Base-by-base conservation (phyloP, 768 basidiomycete genomes). In the Porpolomopsis calyptriformis region DNA sequence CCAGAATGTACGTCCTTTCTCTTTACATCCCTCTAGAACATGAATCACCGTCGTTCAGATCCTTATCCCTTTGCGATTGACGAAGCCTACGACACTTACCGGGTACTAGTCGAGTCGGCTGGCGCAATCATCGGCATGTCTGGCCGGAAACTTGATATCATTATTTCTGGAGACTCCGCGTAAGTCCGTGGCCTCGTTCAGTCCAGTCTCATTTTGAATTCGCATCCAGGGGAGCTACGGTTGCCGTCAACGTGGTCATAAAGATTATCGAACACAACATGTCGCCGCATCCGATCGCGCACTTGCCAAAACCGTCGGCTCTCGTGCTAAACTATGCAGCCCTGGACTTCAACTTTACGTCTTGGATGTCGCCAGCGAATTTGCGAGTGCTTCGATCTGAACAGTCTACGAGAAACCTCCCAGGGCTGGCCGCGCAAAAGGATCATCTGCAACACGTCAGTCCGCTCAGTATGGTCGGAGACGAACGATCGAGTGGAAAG, bases 1-100 rank as follows among this genome's bases (percentile, higher is more conserved):
- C 92, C 93, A 4, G 92, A 97, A 72, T 94, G 90, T 91, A 59
- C 62, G 78, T 56, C 16, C 16, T 36, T 29, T 20, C 31, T 22
- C 29, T 25, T 45, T 40, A 16, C 20, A 10, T 34, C 24, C 22
- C 10, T 37, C 23, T 11, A 12, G 22, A 14, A 42, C 20, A 24
- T 20, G 29, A 25, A 20, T 48, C 16, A 45, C 40, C 31, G 6
- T 25, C 38, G 22, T 45, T 18, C 43, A 92, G 94, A 97, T 70
- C 96, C 94, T 10, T 99, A 91, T 62, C 96, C 96, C 0, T 98
- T 86, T 62, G 91, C 92, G 4, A 83, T 92, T 50, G 92, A 98
- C 60, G 93, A 98, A 56, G 83, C 83, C 12, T 96, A 91, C 61
- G 96, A 98, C 65, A 74, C 78, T 4, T 99, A 96, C 61, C 74